Evolutionary conservation across 2,329 filamentous ascomycete genomes (phyloP), one percentile per base, ranked within the genome.

Genomic region (Ascochyta fabae): DNA sequence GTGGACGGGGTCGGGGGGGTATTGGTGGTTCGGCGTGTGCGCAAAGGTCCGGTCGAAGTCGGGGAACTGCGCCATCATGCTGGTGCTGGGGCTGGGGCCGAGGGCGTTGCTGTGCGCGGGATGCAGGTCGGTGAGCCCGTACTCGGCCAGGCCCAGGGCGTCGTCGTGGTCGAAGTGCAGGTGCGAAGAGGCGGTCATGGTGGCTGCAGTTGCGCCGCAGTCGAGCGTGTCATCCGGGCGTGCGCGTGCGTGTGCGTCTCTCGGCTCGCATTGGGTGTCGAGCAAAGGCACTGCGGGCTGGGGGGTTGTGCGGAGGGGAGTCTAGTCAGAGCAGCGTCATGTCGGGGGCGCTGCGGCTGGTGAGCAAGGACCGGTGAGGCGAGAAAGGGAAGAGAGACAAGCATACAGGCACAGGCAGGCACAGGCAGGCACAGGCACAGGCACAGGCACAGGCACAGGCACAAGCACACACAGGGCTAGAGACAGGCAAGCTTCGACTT

Each of bases 141-240:
- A 75, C 23, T 74, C 73, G 62, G 65, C 66, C 57, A 75, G 60
- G n/a, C 68, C 64, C 49, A 75, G 64, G 23, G 69, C 63, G 43
- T 74, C 69, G 63, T 75, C 69, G 65, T 68, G 65, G 24, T 73
- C 71, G 58, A 67, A 65, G 49, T 57, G 66, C 24, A 62, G 54
- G 39, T 67, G 66, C 45, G 64, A 68, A 46, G 66, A 58, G 51
- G 68, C 67, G 45, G 67, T 65, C 67, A 71, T 71, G 42, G 67
- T 61, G 50, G 65, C 56, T 54, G 63, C 58, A 47, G 64, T 67
- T 54, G 69, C 68, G 64, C 61, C 62, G 42, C 65, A 62, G 44
- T 67, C 60, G 64, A 62, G 59, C 71, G 72, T 71, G 48, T 58
- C 62, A 56, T 62, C 50, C 54, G 61, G 62, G 64, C 55, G 27